Percentiles rank a stretch among this genome's conserved stretches.
Conservation (phyloP, 768 basidiomycete species). For the Hygrocybe coccinea region DNA sequence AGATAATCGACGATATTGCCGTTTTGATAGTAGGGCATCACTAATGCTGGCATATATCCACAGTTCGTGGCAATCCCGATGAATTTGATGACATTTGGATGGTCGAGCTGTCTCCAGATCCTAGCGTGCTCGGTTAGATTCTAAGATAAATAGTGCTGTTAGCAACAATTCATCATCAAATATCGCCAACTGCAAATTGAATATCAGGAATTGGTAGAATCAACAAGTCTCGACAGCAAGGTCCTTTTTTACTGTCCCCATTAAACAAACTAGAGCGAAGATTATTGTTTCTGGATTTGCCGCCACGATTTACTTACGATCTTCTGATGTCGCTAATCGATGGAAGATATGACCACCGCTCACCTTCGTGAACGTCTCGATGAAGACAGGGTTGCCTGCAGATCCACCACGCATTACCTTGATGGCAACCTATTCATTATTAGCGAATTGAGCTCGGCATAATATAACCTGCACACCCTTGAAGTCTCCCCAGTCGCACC, state of each 20-base stretch:
- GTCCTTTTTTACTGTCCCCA: no score
- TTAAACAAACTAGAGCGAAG: background rate
- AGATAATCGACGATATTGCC: constrained; percentile 24
- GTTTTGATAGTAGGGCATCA: constrained; percentile 19
- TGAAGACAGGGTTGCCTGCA: constrained; percentile 9
- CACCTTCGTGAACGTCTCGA: constrained; percentile 10
- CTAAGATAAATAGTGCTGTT: background rate
- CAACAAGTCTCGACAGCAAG: no score
- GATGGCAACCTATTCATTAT: constrained; percentile 12
- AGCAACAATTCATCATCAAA: background rate
- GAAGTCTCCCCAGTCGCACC: background rate
- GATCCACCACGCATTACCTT: constrained; percentile 20
- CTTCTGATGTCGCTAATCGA: background rate
- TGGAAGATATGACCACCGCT: background rate
- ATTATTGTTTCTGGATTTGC: background rate
- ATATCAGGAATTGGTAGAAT: no score
- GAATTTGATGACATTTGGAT: constrained; percentile 21
- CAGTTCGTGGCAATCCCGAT: constrained; percentile 15
- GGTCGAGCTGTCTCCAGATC: constrained; percentile 15
- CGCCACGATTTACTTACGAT: background rate
- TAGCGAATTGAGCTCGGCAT: background rate
- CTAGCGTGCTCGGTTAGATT: background rate
- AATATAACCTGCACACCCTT: background rate
- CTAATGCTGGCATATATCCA: constrained; percentile 22
- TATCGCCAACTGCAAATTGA: background rate